phyloP scores from a whole-genome alignment of 2,329 filamentous ascomycete genomes.

The Pestalotiopsis sp. region DNA sequence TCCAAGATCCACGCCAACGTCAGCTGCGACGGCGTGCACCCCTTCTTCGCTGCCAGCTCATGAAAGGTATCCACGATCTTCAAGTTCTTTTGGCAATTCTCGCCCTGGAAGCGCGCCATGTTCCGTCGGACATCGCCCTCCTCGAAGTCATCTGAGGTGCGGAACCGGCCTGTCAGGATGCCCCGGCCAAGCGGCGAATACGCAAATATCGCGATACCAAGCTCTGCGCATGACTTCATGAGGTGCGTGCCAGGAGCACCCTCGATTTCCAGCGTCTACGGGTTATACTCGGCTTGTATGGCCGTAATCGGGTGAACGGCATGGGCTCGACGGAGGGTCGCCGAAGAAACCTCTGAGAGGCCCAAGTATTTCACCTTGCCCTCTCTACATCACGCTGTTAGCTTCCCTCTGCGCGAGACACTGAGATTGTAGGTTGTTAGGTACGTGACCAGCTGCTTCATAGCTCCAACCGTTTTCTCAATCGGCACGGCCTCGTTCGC shows the following conservation, averaged over 20 bases:
- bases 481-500: conserved; percentile 44
- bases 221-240: conserved; percentile 54
- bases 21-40: conserved; percentile 55
- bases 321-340: conserved; percentile 54
- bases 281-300: conserved; percentile 55
- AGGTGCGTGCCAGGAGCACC: conserved; percentile 43
- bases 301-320: conserved; percentile 48
- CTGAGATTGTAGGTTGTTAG: too few relatives aligned
- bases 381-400: conserved; percentile 27
- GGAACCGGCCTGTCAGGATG: conserved; percentile 52
- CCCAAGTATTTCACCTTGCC: conserved; percentile 60
- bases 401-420: not conserved
- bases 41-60: conserved; percentile 52
- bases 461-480: conserved; percentile 47
- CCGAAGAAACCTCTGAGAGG: conserved; percentile 57
- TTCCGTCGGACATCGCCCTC: conserved; percentile 46
- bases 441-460: conserved; percentile 43
- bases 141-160: conserved; percentile 45
- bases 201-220: conserved; percentile 57
- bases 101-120: conserved; percentile 50
- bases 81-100: conserved; percentile 58
- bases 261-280: conserved; percentile 49
- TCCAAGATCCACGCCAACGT: conserved; percentile 64
- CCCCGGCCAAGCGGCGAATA: conserved; percentile 62
- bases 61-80: conserved; percentile 50